Evolutionary conservation across 768 basidiomycete species (phyloP), one percentile per base, ranked within the genome.

Genomic region (Hypholoma sublateritium): DNA sequence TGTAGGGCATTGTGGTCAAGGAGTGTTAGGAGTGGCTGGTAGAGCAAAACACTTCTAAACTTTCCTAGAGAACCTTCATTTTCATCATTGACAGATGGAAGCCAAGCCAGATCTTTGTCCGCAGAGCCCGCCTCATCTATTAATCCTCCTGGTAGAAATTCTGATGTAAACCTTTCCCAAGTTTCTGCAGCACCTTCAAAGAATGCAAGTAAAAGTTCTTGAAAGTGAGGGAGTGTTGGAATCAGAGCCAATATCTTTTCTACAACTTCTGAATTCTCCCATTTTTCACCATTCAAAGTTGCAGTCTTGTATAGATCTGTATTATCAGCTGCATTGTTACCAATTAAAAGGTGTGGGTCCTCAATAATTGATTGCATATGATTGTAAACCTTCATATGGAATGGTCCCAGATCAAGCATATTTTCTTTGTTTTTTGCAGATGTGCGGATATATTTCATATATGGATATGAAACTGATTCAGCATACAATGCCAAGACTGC

Each of bases 401-500:
- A 57, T 2, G 53, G 48, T 1, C 65, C 66, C 49, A 71, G 62
- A 17, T 69, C 58, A 9, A 74, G 59, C 16, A 55, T 47, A 59
- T 72, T 74, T 3, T 52, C 51, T 0, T 59, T 36, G 7, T 37
- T 60, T 1, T 14, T 3, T 5, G 4, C 17, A 2, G 17, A 13
- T 11, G 7, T 22, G 1, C 66, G 53, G n/a, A 72, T 64, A 4
- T 50, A 16, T 24, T 50, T 36, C 69, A 74, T 67, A 49, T 67
- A 73, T 5, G 73, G 67, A 21, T 60, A 52, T n/a, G 52, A 61
- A 36, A 74, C 41, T 1, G 58, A 44, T 7, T 62, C 55, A 5
- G 24, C 28, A 55, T 73, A 74, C 1, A 72, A 49, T 0, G 65
- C 59, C 11, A 74, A 57, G 0, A 65, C 63, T 48, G 56, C 57